Base-by-base conservation (phyloP, 2,329 filamentous ascomycete genomes). In the Rachicladosporium sp. region DNA sequence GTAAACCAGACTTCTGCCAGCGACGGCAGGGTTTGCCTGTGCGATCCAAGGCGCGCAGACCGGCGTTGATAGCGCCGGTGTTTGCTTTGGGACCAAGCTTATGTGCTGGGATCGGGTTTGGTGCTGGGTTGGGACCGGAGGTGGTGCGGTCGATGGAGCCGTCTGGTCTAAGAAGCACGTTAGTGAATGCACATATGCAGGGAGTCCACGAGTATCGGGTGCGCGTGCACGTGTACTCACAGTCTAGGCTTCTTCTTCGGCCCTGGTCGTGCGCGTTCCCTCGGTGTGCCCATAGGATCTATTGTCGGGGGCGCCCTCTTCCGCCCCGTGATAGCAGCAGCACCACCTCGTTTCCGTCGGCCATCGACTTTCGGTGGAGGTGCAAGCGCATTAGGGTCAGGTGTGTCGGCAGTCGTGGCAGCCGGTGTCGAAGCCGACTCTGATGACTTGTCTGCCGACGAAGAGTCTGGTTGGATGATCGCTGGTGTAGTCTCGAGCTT, bases 21-120 rank as follows among this genome's bases (percentile, higher is more conserved):
- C 80, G 88, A 48, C 89, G 83, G 62, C 88, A 95, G n/a, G 91
- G 88, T 55, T 89, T 83, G 50, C 89, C 89, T 6, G 82, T 82
- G 45, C 89, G 80, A 62, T 98, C 91, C 48, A 98, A 82, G 9
- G 91, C 89, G 40, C 91, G 85, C 36, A 98, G 79, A 38, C 86
- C 85, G 40, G 91, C 91, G 58, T 98, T 98, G 71, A 98, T 98
- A 43, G 89, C 89, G 47, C 91, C 91, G 54, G 89, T 84, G 60
- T 95, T 96, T 37, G 89, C 89, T 63, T 95, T 96, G 50, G 91
- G 91, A 3, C 89, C 89, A 19, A 96, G 80, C 61, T 93, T 93
- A 64, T 89, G 84, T 37, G 71, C 68, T 33, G 68, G 63, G 4
- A 67, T 45, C 13, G 51, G 38, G 34, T 46, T 48, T 21, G 43